A percentile compares a stretch with the other conserved stretches of the same genome.
phyloP scores from a whole-genome alignment of 2,329 filamentous ascomycete species.

The Neopestalotiopsis sp. region DNA sequence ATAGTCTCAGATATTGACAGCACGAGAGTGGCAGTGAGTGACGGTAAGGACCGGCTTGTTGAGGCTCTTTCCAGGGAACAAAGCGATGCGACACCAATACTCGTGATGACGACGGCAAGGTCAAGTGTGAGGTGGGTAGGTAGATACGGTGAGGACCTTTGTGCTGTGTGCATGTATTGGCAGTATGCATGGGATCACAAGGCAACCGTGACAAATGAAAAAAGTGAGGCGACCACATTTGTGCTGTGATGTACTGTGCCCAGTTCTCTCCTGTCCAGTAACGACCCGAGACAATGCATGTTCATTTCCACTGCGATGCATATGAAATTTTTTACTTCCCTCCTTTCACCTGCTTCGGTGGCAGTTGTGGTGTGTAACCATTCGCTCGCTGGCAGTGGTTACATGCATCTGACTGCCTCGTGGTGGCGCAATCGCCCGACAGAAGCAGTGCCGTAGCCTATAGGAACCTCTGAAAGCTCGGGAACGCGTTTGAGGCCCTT shows the following conservation, averaged over 20 bases:
- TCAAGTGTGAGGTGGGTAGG: neutral
- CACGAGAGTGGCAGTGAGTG: neutral
- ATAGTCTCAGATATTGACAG: neutral
- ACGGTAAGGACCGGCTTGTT: neutral
- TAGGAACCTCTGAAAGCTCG: neutral
- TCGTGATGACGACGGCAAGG: neutral
- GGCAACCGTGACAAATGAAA: neutral
- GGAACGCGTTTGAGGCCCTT: neutral
- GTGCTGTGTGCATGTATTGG: neutral
- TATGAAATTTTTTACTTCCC: neutral
- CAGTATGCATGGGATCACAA: neutral
- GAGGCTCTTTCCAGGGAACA: neutral
- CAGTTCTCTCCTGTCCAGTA: neutral
- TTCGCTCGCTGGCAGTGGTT: neutral
- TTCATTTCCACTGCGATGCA: neutral
- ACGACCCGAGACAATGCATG: neutral
- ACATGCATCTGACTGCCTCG: conserved; percentile 1
- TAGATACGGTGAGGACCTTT: neutral
- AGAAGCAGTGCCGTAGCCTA: neutral
- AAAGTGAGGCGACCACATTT: neutral
- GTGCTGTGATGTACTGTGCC: neutral
- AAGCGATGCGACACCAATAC: neutral
- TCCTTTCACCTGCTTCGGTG: conserved; percentile 3
- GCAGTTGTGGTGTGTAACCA: neutral
- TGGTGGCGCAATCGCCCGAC: conserved; percentile 1